Conservation (phyloP, 2,329 filamentous ascomycete genomes). For the Coniosporium tulheliwenetii region DNA sequence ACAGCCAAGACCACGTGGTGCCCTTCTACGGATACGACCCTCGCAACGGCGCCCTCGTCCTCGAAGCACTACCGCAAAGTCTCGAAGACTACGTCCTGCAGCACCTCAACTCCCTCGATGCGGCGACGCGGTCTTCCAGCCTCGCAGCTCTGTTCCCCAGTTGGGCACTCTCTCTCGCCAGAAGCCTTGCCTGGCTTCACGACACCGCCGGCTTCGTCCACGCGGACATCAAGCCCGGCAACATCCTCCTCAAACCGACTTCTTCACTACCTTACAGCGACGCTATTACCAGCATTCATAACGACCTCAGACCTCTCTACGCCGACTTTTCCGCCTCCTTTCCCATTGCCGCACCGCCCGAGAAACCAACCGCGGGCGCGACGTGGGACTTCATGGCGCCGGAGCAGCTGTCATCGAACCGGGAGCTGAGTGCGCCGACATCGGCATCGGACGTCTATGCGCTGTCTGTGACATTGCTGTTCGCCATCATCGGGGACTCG, state of each 20-base stretch:
- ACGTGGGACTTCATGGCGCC: slow-evolving; percentile 32
- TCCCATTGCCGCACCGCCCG: slow-evolving; percentile 3
- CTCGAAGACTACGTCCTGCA: slow-evolving; percentile 16
- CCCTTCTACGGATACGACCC: slow-evolving; percentile 17
- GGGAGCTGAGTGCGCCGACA: slow-evolving; percentile 15
- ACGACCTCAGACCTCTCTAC: slow-evolving; percentile 16
- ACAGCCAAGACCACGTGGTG: slow-evolving; percentile 11
- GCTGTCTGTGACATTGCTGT: slow-evolving; percentile 27
- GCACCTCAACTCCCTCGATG: slow-evolving; percentile 13
- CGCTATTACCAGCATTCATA: slow-evolving; percentile 5
- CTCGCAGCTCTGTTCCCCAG: slow-evolving; percentile 22
- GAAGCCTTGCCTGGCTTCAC: slow-evolving; percentile 26
- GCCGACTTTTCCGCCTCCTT: slow-evolving; percentile 29
- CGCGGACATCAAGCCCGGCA: slow-evolving; percentile 32
- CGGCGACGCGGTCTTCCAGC: slow-evolving; percentile 14
- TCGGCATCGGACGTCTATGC: slow-evolving; percentile 26
- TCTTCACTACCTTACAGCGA: neutral
- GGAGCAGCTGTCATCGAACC: slow-evolving; percentile 10
- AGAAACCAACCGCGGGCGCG: slow-evolving; percentile 21
- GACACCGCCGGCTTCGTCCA: slow-evolving; percentile 19
- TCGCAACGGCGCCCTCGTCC: slow-evolving; percentile 10
- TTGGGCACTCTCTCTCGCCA: slow-evolving; percentile 22
- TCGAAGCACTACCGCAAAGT: slow-evolving; percentile 9
- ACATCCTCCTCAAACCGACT: slow-evolving; percentile 22
- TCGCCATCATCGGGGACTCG: slow-evolving; percentile 23